These are phyloP conservation scores for Epichloe uncinata DNA, from an alignment of 2,329 filamentous ascomycete species.

Conservation along the genomic window DNA sequence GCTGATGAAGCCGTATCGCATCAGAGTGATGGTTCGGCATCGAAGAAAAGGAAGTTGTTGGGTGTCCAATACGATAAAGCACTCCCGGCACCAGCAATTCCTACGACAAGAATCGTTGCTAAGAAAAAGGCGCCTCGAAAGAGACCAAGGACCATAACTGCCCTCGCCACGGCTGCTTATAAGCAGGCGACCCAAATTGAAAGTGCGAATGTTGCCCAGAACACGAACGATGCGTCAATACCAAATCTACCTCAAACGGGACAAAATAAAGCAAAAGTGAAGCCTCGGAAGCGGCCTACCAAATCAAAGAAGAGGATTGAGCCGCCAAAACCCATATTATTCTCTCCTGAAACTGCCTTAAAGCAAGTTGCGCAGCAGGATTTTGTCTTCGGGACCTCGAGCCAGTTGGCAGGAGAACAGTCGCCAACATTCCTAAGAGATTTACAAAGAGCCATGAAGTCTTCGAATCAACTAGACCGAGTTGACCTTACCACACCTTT, in stretches of 20 bases:
- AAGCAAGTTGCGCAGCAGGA: conserved; percentile 55
- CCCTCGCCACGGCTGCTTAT: conserved; percentile 62
- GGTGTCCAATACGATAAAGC: conserved; percentile 3
- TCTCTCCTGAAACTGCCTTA: conserved; percentile 57
- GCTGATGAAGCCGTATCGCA: not conserved
- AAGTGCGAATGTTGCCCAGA: conserved; percentile 4
- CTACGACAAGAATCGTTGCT: conserved; percentile 16
- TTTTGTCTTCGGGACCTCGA: conserved; percentile 76
- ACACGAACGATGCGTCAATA: not conserved
- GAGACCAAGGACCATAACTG: conserved; percentile 66
- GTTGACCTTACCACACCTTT: conserved; percentile 26
- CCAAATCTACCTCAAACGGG: conserved; percentile 7
- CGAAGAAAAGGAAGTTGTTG: not conserved
- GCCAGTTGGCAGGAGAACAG: conserved; percentile 63
- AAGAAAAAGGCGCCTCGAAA: conserved; percentile 48
- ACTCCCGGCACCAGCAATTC: not conserved
- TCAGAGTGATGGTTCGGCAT: not conserved
- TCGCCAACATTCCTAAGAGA: conserved; percentile 53
- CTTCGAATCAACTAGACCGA: conserved; percentile 35
- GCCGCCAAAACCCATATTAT: conserved; percentile 36
- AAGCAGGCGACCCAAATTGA: conserved; percentile 19
- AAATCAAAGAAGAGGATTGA: conserved; percentile 27
- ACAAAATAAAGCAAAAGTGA: conserved; percentile 20
- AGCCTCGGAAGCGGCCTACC: conserved; percentile 18
- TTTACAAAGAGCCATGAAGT: conserved; percentile 46